Evolutionary conservation across 1,284 basidiomycete species (phyloP).

Genomic region (Ceratobasidium sp.): DNA sequence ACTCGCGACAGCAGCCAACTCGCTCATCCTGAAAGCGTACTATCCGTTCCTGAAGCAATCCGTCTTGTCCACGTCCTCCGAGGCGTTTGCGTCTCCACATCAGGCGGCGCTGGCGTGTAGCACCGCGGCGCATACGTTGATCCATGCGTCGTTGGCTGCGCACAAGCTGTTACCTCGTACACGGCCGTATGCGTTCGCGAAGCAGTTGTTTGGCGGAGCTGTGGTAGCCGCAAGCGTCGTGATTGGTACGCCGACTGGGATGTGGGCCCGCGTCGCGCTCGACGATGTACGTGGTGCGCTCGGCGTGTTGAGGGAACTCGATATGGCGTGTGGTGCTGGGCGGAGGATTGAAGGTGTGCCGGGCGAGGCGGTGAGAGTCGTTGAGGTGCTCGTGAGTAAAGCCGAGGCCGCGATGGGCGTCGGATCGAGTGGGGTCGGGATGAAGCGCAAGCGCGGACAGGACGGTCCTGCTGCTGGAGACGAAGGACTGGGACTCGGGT

Average conservation of each 20-base stretch:
- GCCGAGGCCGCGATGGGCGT: constrained; percentile 58
- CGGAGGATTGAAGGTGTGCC: constrained; percentile 57
- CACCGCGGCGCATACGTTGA: constrained; percentile 71
- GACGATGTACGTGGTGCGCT: constrained; percentile 67
- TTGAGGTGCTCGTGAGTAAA: constrained; percentile 67
- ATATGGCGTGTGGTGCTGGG: constrained; percentile 53
- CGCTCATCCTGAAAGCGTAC: constrained; percentile 72
- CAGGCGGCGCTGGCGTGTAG: constrained; percentile 70
- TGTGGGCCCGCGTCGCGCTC: constrained; percentile 64
- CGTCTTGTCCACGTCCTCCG: constrained; percentile 34
- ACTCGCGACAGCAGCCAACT: constrained; percentile 69
- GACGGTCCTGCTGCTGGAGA: constrained; percentile 53
- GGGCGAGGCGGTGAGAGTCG: constrained; percentile 62
- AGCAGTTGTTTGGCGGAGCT: constrained; percentile 72
- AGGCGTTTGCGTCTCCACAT: constrained; percentile 54
- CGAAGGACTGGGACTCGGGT: constrained; percentile 63
- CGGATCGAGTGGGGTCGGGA: constrained; percentile 28
- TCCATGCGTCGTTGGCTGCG: constrained; percentile 64
- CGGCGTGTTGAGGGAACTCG: constrained; percentile 63
- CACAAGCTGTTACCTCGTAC: constrained; percentile 51
- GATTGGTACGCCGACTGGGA: constrained; percentile 65
- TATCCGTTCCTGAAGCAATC: constrained; percentile 70
- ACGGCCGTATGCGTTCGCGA: constrained; percentile 68
- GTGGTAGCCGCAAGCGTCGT: constrained; percentile 72
- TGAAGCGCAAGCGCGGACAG: constrained; percentile 16